Percentiles rank a stretch among this genome's conserved stretches.
phyloP scores from a whole-genome alignment of 345 rosid species.

The Melaleuca quinquenervia region DNA sequence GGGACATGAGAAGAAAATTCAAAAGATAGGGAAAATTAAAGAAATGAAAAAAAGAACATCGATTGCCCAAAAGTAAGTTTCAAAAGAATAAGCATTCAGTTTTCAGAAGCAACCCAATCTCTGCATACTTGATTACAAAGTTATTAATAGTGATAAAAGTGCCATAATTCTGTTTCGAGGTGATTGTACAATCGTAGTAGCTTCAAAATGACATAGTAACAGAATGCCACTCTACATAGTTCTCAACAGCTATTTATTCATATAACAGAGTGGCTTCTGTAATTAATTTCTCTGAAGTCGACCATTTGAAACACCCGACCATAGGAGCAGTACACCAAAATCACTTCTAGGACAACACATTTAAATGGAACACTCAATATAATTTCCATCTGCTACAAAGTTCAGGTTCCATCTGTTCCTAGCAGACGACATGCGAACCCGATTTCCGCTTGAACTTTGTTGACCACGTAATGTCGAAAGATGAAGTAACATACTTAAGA shows the following conservation, averaged over 20 bases:
- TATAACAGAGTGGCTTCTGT: background rate
- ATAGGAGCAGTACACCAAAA: background rate
- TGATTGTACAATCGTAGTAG: background rate
- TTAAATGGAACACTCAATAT: background rate
- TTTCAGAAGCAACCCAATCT: background rate
- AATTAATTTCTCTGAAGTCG: background rate
- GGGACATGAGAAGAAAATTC: background rate
- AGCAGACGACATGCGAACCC: background rate
- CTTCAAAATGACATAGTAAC: background rate
- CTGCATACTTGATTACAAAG: background rate
- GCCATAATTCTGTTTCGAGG: background rate
- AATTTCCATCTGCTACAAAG: background rate
- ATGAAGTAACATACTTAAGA: background rate
- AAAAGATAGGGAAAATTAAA: background rate
- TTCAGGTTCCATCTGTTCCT: background rate
- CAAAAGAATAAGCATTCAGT: background rate
- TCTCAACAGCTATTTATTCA: background rate
- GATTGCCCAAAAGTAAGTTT: background rate
- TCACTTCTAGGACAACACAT: background rate
- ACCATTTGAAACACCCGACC: background rate
- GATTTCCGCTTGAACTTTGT: background rate
- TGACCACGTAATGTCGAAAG: background rate
- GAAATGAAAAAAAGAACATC: background rate
- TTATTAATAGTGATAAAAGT: background rate
- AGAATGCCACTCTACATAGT: background rate